Evolutionary conservation across 179 eudicot species (phyloP).

Genomic region (Camellia oleifera): DNA sequence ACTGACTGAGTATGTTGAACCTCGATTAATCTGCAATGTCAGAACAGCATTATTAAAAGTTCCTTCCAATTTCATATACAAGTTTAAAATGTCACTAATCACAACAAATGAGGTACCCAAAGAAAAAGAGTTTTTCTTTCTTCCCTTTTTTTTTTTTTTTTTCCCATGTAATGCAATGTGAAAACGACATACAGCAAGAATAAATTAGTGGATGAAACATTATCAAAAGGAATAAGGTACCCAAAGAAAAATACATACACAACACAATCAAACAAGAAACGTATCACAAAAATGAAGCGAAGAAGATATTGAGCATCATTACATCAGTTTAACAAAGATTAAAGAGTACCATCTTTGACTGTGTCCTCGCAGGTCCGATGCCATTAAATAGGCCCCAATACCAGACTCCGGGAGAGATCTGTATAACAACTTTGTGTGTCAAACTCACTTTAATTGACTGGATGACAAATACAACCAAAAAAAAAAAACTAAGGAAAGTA

Average conservation of each 20-base stretch:
- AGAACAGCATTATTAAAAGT: conserved; percentile 2
- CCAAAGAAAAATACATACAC: neutral
- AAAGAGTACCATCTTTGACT: conserved; percentile 78
- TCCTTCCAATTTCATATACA: too few species aligned
- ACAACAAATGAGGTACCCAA: too few species aligned
- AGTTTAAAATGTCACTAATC: too few species aligned
- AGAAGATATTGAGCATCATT: neutral
- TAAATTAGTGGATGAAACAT: too few species aligned
- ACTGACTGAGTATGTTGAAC: conserved; percentile 54
- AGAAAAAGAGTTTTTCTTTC: too few species aligned
- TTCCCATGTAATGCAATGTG: neutral
- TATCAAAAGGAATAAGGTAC: neutral
- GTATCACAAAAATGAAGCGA: neutral
- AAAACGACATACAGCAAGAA: neutral
- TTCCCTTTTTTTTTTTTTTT: too few species aligned
- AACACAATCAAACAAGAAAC: too few species aligned
- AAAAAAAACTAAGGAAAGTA: neutral
- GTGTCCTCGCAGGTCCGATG: conserved; percentile 80
- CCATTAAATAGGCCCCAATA: conserved; percentile 88
- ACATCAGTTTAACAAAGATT: neutral
- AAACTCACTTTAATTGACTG: conserved; percentile 10
- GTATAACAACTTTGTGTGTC: conserved; percentile 27
- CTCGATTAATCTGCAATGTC: conserved; percentile 75
- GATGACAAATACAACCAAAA: conserved; percentile 2
- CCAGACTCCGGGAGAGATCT: conserved; percentile 89